Evolutionary conservation across 176 grass and related monocot species (phyloP), one percentile per base, ranked within the genome.

Genomic region (Juncus inflexus): DNA sequence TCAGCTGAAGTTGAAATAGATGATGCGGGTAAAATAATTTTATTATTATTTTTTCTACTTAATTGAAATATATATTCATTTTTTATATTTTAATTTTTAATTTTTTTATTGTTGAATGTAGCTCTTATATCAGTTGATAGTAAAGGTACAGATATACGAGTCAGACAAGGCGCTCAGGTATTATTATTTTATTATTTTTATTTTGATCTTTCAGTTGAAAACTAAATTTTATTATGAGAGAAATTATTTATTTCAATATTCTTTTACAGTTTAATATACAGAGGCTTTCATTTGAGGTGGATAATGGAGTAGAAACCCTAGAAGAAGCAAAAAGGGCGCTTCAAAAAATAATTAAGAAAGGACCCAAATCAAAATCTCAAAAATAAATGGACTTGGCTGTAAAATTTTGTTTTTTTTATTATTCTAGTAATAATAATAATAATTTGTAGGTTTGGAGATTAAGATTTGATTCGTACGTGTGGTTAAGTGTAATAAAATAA

Each of bases 141-240:
- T 81, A 92, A 99, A 84, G 94, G 94, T 13, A 99, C 82, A 61
- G 94, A 92, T 35, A 99, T 99, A 74, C 75, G 94, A 11, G 94
- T 99, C 74, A 83, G 94, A n/a, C 88, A 99, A 61, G 94, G 89
- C 69, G 94, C 94, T 66, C 94, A 99, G 94, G 94, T 99, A 80
- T 41, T 50, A 61, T 70, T 42, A 10, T 57, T 55, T 28, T 38
- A 55, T 35, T 51, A 54, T 7, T 78, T 60, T 36, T 6, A 12
- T 43, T 10, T 75, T 41, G 9, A 59, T 11, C 47, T 58, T 50
- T 28, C 35, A 11, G 36, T 51, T 6, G 3, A 14, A 2, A 43
- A 5, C 9, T 73, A 65, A 35, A 12, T 65, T 62, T 56, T 79
- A 78, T 64, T 15, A 61, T 19, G 11, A 61, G 64, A 36, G 8